These are phyloP conservation scores for Aspergillus fijiensis DNA, from an alignment of 2,329 filamentous ascomycete genomes.

Conservation along the genomic window DNA sequence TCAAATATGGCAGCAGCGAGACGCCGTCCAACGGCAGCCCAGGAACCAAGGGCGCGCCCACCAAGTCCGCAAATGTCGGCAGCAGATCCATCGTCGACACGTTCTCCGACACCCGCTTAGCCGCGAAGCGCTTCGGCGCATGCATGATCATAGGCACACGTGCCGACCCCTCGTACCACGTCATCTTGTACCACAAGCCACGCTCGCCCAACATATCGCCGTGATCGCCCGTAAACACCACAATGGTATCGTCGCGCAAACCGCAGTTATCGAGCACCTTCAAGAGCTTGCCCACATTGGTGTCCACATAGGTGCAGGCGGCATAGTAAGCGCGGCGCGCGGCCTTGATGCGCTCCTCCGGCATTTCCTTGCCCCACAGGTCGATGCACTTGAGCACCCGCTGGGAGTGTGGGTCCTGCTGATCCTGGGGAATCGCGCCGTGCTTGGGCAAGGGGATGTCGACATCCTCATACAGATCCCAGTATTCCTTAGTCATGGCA, in stretches of 20 bases:
- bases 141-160: slow-evolving; percentile 85
- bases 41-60: slow-evolving; percentile 66
- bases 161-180: slow-evolving; percentile 87
- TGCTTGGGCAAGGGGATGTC: slow-evolving; percentile 83
- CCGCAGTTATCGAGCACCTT: slow-evolving; percentile 74
- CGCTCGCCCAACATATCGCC: slow-evolving; percentile 95
- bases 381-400: slow-evolving; percentile 84
- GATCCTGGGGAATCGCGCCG: slow-evolving; percentile 67
- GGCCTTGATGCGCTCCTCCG: slow-evolving; percentile 79
- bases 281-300: slow-evolving; percentile 82
- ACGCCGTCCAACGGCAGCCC: slow-evolving; percentile 82
- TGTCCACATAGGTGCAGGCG: slow-evolving; percentile 89
- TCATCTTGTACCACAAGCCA: slow-evolving; percentile 95
- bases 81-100: slow-evolving; percentile 90
- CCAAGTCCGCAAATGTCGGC: slow-evolving; percentile 82
- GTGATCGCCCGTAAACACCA: slow-evolving; percentile 91
- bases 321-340: slow-evolving; percentile 89
- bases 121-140: slow-evolving; percentile 71
- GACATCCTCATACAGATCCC: slow-evolving; percentile 86
- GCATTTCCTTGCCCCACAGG: slow-evolving; percentile 78
- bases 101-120: slow-evolving; percentile 75
- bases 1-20: slow-evolving; percentile 75
- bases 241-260: slow-evolving; percentile 79
- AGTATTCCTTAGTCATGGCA: slow-evolving; percentile 89
- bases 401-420: slow-evolving; percentile 84